These are phyloP conservation scores for Circinella minor DNA, from an alignment of 371 early-diverging fungal species.

Conservation along the genomic window DNA sequence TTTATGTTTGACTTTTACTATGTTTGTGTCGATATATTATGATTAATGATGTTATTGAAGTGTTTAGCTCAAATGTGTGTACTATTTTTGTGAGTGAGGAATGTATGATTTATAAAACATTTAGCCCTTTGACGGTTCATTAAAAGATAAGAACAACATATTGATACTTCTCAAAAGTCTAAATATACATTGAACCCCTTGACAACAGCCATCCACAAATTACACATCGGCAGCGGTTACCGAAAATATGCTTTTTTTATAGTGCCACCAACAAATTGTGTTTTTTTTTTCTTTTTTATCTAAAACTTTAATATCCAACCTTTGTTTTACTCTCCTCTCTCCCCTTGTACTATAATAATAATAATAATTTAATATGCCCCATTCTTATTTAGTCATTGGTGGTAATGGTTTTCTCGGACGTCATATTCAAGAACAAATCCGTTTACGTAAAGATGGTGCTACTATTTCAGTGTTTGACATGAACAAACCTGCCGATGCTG, in stretches of 20 bases:
- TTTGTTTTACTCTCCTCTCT: neutral
- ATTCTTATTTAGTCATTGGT: slow-evolving; percentile 82
- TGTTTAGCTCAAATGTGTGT: too few species aligned
- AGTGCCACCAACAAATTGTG: neutral
- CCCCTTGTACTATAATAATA: neutral
- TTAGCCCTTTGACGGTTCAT: too few species aligned
- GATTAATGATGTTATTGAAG: too few species aligned
- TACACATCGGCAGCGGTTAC: neutral
- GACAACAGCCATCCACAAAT: too few species aligned
- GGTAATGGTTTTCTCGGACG: slow-evolving; percentile 92
- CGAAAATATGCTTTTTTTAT: neutral
- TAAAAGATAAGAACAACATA: too few species aligned
- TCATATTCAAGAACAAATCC: slow-evolving; percentile 76
- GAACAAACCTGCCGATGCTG: slow-evolving; percentile 56
- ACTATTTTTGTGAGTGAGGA: too few species aligned
- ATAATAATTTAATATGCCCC: slow-evolving; percentile 13
- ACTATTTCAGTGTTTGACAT: slow-evolving; percentile 78
- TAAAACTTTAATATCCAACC: neutral
- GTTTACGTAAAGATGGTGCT: slow-evolving; percentile 64
- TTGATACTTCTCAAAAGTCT: too few species aligned
- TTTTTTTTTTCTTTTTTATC: neutral
- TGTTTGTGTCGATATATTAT: neutral
- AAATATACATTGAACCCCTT: too few species aligned
- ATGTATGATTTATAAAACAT: too few species aligned
- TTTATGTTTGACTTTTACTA: neutral